Conservation (phyloP, 2,329 filamentous ascomycete genomes). For the Hypoxylon sp. region DNA sequence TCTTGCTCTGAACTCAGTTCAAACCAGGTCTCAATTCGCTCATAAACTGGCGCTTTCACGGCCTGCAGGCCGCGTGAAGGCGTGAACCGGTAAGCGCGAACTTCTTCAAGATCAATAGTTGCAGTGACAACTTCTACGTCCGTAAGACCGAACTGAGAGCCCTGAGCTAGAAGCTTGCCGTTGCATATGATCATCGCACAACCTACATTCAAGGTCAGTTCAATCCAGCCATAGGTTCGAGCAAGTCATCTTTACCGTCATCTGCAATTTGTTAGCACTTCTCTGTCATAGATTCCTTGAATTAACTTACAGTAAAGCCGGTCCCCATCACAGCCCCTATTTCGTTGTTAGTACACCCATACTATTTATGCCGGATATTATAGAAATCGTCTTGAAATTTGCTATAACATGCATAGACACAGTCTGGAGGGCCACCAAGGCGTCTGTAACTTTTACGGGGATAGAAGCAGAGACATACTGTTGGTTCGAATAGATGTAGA, state of each 20-base stretch:
- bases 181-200: constrained; percentile 75
- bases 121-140: constrained; percentile 77
- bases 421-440: background rate
- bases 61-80: constrained; percentile 73
- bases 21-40: constrained; percentile 59
- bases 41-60: constrained; percentile 62
- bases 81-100: constrained; percentile 72
- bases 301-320: constrained; percentile 58
- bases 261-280: constrained; percentile 1
- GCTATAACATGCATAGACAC: background rate
- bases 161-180: constrained; percentile 75
- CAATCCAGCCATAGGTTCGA: background rate
- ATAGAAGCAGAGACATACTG: constrained; percentile 37
- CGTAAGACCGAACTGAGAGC: constrained; percentile 74
- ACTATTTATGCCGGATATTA: background rate
- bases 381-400: constrained; percentile 36
- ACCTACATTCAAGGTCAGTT: constrained; percentile 51
- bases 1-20: constrained; percentile 54
- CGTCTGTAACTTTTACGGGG: background rate
- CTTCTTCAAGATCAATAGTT: constrained; percentile 79
- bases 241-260: background rate
- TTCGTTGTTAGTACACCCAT: background rate
- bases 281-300: background rate
- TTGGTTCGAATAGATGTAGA: constrained; percentile 74
- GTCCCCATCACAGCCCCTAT: constrained; percentile 69